phyloP scores from a whole-genome alignment of 176 grass and related monocot genomes.

The Phyllostachys edulis region DNA sequence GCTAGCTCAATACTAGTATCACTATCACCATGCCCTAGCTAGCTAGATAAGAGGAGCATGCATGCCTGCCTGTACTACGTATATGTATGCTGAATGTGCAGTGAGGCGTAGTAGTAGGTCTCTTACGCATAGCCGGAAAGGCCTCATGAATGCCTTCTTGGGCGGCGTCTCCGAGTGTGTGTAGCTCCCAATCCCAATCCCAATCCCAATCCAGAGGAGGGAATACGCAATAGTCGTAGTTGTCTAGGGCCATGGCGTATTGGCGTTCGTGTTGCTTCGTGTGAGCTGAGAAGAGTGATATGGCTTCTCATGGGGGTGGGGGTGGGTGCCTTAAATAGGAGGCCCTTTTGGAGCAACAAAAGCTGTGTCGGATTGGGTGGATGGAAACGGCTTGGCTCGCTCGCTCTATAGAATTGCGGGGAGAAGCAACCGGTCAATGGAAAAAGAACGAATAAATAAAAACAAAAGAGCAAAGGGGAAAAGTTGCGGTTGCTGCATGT shows the following conservation, averaged over 20 bases:
- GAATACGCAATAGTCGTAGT: conserved; percentile 19
- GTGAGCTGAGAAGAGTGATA: conserved; percentile 3
- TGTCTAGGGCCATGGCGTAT: conserved; percentile 51
- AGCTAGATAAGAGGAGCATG: not conserved
- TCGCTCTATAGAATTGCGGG: not conserved
- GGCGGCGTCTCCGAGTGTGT: conserved; percentile 25
- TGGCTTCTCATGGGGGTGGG: conserved; percentile 31
- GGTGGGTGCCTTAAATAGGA: conserved; percentile 49
- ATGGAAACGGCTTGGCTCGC: conserved; percentile 12
- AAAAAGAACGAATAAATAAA: conserved; percentile 34
- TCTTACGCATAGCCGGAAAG: conserved; percentile 41
- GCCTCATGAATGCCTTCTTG: not conserved
- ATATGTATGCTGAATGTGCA: not conserved
- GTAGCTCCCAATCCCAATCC: conserved; percentile 22
- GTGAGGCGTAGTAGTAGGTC: not conserved
- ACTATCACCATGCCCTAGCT: conserved; percentile 12
- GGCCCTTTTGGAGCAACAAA: conserved; percentile 42
- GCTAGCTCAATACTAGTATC: not conserved
- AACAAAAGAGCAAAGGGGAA: conserved; percentile 40
- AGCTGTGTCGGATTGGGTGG: conserved; percentile 35
- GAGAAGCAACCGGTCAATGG: conserved; percentile 45
- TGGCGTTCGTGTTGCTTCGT: not conserved
- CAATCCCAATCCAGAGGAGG: conserved; percentile 26
- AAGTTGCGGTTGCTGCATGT: conserved; percentile 32
- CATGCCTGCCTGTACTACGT: not conserved